A percentile compares a stretch with the other conserved stretches of the same genome.
phyloP scores from a whole-genome alignment of 768 basidiomycete species.

The Russula sp. region DNA sequence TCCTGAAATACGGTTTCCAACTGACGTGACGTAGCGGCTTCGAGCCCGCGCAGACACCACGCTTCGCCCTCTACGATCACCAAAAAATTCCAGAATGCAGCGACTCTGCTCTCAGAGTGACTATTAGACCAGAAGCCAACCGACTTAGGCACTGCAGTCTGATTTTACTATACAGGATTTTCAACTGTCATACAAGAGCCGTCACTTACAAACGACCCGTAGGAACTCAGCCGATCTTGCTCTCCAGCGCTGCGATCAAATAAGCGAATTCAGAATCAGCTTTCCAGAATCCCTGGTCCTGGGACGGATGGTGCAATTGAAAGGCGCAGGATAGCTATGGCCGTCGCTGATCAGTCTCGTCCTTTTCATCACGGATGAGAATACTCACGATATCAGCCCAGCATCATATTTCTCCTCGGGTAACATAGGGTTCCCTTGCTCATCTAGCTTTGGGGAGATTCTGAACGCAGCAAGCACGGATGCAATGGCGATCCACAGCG shows the following conservation, averaged over 20 bases:
- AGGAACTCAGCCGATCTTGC: no score
- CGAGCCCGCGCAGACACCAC: no score
- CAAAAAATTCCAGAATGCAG: no score
- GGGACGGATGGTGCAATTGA: neutral
- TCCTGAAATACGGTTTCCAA: no score
- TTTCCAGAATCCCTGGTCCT: neutral
- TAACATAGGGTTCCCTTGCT: constrained; percentile 11
- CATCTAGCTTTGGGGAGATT: constrained; percentile 8
- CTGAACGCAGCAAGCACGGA: constrained; percentile 10
- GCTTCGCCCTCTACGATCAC: no score
- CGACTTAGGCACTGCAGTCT: neutral
- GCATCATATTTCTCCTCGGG: constrained; percentile 8
- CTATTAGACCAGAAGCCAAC: neutral
- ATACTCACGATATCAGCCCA: constrained; percentile 17
- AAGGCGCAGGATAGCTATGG: neutral
- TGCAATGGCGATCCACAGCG: constrained; percentile 18
- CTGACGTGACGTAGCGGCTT: no score
- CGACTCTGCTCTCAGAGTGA: neutral
- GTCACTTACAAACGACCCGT: no score
- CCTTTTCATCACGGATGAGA: neutral
- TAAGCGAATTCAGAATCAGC: constrained; percentile 3
- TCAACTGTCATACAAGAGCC: no score
- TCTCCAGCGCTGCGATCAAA: neutral
- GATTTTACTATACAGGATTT: no score
- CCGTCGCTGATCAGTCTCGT: neutral